Conservation (phyloP, 805 yeast genomes). For the Kuraishia molischiana region DNA sequence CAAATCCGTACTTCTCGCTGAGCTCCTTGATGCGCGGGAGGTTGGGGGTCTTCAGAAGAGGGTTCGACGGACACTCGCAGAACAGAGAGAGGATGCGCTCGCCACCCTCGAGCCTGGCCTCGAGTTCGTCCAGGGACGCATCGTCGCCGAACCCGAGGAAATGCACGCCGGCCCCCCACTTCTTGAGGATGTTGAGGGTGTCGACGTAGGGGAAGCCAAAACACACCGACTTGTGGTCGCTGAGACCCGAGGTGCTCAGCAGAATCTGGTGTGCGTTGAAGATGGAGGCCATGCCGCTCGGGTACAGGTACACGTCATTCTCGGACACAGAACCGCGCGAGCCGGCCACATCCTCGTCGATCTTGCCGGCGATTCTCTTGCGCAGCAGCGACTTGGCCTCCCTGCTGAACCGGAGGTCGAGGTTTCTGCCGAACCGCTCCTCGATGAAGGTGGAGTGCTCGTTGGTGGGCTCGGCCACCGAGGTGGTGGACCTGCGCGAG, state of each 20-base stretch:
- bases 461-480: conserved; percentile 11
- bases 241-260: conserved; percentile 9
- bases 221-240: conserved; percentile 62
- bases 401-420: conserved; percentile 65
- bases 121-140: conserved; percentile 54
- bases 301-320: conserved; percentile 72
- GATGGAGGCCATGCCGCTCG: conserved; percentile 90
- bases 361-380: conserved; percentile 63
- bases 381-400: conserved; percentile 71
- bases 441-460: conserved; percentile 68
- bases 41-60: conserved; percentile 81
- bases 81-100: conserved; percentile 67
- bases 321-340: conserved; percentile 19
- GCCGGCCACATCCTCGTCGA: conserved; percentile 28
- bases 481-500: conserved; percentile 4
- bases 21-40: conserved; percentile 52
- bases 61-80: conserved; percentile 94
- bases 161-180: conserved; percentile 87
- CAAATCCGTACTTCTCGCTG: conserved; percentile 62
- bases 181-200: conserved; percentile 73
- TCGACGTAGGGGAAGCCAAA: conserved; percentile 97
- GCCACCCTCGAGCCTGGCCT: conserved; percentile 48
- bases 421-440: conserved; percentile 82
- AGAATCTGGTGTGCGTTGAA: conserved; percentile 61
- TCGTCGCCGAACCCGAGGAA: conserved; percentile 83